Conservation (phyloP, 331 rosid species). For the Quercus phellos region DNA sequence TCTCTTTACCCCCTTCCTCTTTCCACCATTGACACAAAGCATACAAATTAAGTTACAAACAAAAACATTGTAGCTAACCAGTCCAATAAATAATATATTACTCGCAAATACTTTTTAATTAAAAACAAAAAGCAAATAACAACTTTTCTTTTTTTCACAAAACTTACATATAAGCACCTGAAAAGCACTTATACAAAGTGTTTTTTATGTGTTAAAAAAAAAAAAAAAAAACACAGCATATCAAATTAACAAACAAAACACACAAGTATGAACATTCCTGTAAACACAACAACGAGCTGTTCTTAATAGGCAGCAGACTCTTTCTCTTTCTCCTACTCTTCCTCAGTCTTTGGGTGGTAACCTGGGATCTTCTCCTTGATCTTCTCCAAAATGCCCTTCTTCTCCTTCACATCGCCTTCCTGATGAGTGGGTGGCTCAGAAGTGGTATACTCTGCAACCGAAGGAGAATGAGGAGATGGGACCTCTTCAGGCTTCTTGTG, state of each 20-base stretch:
- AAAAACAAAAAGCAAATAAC: not conserved
- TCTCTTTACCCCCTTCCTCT: too few species aligned
- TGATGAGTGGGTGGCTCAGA: not conserved
- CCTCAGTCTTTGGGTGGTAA: slow-evolving; percentile 67
- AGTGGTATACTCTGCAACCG: slow-evolving; percentile 8
- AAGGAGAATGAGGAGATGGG: not conserved
- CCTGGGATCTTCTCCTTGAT: slow-evolving; percentile 93
- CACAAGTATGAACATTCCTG: not conserved
- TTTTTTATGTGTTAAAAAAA: too few species aligned
- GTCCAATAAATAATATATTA: not conserved
- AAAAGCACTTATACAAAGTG: not conserved
- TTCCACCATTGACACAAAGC: too few species aligned
- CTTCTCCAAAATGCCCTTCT: slow-evolving; percentile 87
- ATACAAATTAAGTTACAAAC: too few species aligned
- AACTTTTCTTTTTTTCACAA: not conserved
- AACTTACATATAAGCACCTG: not conserved
- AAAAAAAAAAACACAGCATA: not conserved
- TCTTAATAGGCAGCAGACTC: slow-evolving; percentile 15
- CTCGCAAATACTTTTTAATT: not conserved
- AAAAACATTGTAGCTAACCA: too few species aligned
- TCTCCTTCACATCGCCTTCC: slow-evolving; percentile 59
- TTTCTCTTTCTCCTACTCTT: slow-evolving; percentile 42
- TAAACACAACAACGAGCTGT: not conserved
- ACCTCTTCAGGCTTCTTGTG: slow-evolving; percentile 66
- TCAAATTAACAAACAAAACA: not conserved